A percentile compares a stretch with the other conserved stretches of the same genome.
Conservation (phyloP, 2,329 filamentous ascomycete species). For the Lasiodiplodia sp. region DNA sequence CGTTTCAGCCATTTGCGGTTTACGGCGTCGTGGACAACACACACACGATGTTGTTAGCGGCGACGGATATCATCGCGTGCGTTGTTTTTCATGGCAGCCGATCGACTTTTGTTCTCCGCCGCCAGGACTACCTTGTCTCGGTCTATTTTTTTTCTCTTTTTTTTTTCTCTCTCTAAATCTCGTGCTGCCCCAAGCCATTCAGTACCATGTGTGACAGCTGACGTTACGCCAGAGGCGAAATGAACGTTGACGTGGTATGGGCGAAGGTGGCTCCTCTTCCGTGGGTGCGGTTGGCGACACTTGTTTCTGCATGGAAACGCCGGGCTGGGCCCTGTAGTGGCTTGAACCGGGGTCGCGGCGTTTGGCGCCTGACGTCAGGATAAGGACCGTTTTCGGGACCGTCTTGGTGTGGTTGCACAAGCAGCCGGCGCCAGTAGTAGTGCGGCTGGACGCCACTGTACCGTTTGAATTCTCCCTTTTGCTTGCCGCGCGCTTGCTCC, state of each 20-base stretch:
- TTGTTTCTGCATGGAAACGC: not conserved
- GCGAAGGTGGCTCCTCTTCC: not conserved
- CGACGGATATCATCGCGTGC: no score
- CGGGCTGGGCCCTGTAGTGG: not conserved
- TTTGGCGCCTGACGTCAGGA: conserved; percentile 18
- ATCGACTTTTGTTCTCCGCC: no score
- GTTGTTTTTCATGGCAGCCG: not conserved
- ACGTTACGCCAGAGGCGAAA: no score
- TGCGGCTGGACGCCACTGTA: not conserved
- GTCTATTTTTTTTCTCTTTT: no score
- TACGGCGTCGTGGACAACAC: not conserved
- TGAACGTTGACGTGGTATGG: no score
- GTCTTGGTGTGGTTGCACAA: conserved; percentile 14
- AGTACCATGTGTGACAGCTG: no score
- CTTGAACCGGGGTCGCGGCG: not conserved
- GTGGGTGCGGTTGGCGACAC: not conserved
- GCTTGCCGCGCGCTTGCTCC: conserved; percentile 9
- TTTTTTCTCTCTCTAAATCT: no score
- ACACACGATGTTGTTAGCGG: not conserved
- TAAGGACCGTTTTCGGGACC: conserved; percentile 10
- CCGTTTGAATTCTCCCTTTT: not conserved
- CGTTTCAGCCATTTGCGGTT: conserved; percentile 17
- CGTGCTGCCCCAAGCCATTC: no score
- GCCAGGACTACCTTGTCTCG: no score
- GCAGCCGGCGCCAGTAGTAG: not conserved